Evolutionary conservation across 441 rosid genomes (phyloP).

Genomic region (Erysimum cheiri): DNA sequence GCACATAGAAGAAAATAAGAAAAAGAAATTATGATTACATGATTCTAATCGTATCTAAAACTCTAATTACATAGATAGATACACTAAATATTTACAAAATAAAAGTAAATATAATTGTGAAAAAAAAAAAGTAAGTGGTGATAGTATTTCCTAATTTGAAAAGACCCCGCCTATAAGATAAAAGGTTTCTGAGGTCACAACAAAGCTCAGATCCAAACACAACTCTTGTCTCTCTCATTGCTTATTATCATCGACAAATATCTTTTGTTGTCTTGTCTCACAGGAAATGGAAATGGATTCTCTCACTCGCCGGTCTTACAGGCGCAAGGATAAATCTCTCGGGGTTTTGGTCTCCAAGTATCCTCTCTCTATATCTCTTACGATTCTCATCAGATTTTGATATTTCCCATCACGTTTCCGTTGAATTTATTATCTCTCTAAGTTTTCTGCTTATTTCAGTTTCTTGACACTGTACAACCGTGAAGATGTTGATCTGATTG

Average conservation of each 20-base stretch:
- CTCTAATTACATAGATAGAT: neutral
- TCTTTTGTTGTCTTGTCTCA: conserved; percentile 23
- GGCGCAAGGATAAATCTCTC: conserved; percentile 83
- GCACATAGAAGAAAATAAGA: no score
- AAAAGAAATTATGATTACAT: neutral
- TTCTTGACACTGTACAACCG: conserved; percentile 67
- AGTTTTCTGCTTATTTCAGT: conserved; percentile 42
- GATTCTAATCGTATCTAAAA: neutral
- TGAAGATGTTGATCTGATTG: conserved; percentile 59
- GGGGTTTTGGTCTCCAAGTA: conserved; percentile 81
- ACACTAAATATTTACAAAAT: neutral
- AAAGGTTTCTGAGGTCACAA: conserved; percentile 21
- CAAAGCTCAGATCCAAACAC: conserved; percentile 33
- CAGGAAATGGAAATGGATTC: conserved; percentile 53
- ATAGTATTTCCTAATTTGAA: conserved; percentile 22
- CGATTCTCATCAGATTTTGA: neutral
- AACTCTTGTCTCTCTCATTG: neutral
- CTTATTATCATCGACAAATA: neutral
- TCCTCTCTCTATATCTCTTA: neutral
- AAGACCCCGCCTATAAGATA: conserved; percentile 37
- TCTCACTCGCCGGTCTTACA: conserved; percentile 48
- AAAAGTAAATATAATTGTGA: neutral
- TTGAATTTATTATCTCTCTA: neutral
- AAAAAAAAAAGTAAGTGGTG: neutral
- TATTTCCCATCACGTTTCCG: neutral